Evolutionary conservation across 495 filamentous ascomycete species (phyloP).

Genomic region (Letharia columbiana): DNA sequence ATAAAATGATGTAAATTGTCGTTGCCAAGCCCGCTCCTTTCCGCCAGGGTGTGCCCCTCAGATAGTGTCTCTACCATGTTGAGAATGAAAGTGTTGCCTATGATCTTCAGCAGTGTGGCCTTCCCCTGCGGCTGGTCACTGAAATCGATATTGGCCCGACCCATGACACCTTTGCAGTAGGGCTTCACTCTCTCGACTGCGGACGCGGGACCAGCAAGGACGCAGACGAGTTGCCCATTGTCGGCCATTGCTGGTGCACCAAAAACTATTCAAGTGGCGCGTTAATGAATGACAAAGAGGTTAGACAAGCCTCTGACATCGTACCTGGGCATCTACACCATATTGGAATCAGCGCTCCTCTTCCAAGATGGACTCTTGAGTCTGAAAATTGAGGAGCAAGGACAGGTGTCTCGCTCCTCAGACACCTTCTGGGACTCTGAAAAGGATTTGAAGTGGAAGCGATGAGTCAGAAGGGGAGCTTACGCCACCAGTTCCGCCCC

Average conservation of each 20-base stretch:
- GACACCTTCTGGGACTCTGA: not conserved
- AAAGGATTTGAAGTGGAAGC: no score
- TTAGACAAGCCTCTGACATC: conserved; percentile 9
- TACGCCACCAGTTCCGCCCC: conserved; percentile 64
- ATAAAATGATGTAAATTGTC: conserved; percentile 61
- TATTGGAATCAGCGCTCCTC: not conserved
- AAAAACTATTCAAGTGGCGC: conserved; percentile 22
- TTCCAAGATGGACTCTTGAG: not conserved
- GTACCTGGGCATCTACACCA: conserved; percentile 40
- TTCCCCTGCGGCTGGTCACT: conserved; percentile 49
- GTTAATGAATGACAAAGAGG: not conserved
- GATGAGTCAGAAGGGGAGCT: not conserved
- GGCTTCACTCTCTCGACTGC: conserved; percentile 57
- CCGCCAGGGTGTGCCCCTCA: conserved; percentile 68
- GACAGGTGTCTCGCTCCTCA: not conserved
- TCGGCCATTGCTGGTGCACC: conserved; percentile 35
- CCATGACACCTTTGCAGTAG: conserved; percentile 72
- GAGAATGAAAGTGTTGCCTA: conserved; percentile 82
- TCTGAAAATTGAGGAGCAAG: not conserved
- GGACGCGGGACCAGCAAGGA: conserved; percentile 59
- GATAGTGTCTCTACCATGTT: conserved; percentile 72
- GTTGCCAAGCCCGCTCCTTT: conserved; percentile 68
- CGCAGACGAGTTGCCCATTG: conserved; percentile 62
- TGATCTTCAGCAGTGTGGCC: conserved; percentile 62
- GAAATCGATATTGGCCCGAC: conserved; percentile 62